Base-by-base conservation (phyloP, 2,329 filamentous ascomycete genomes). In the Thielaviopsis ethacetica region DNA sequence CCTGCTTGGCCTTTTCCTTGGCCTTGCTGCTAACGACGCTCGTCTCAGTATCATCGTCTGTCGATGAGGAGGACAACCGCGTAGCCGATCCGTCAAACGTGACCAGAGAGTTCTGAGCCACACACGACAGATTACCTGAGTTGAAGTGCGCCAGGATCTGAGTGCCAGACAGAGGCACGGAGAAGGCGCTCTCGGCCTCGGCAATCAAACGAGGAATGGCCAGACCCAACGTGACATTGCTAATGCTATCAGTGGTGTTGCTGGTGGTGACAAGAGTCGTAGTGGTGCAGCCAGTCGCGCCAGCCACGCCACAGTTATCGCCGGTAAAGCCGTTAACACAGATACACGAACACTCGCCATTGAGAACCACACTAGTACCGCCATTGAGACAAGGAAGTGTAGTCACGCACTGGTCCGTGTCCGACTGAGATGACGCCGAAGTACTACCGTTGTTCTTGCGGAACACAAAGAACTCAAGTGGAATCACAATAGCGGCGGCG, bases 311-410 rank as follows among this genome's bases (percentile, higher is more conserved):
- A 66, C 80, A 82, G 61, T 77, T 73, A 22, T 72, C 70, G 15
- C 79, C 78, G 0, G 86, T 91, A 68, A 91, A 97, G 1, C 91
- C 89, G 65, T 93, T 90, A 22, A 85, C 82, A 70, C 91, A 98
- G 51, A 96, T 82, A 68, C 91, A 98, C 13, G 84, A 85, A 71
- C 91, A 97, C 21, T 78, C 73, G 3, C 81, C 79, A 59, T 81
- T 75, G 17, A 78, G 80, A 21, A 89, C 71, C 17, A 91, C 79
- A 59, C 84, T 90, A 19, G 84, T 83, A 27, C 91, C 91, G 10
- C 88, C 89, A 63, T 97, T 95, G 57, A 79, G 72, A 67, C 91
- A 96, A 0, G 75, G 76, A 15, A 85, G 71, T 30, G 77, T 76
- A 47, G 74, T 71, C 63, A 80, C 75, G 68, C 89, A 95, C 62